Base-by-base conservation (phyloP, 164 flowering plant genomes). In the Echeveria elegans region DNA sequence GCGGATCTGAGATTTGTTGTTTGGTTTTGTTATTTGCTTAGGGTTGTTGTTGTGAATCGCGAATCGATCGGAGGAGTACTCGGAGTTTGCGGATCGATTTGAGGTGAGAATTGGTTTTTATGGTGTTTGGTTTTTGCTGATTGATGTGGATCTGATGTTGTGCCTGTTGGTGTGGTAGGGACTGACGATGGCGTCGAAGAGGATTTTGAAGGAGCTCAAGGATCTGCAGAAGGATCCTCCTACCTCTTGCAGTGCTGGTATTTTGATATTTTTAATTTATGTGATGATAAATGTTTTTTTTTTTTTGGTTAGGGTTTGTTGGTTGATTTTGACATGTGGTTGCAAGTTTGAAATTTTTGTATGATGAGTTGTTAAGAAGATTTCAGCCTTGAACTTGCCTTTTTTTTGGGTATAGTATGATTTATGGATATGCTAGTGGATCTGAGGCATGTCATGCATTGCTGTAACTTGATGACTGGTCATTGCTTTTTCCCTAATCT, bases 141-240 rank as follows among this genome's bases (percentile, higher is more conserved):
- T 8, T 40, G 11, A 5, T 47, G 52, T 18, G 21, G 21, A 47
- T 47, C 21, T 50, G 56, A n/a, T 50, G 2, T 1, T 50, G 15
- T 50, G 24, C 26, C 21, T 50, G 52, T 50, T n/a, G 7, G 5
- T 7, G 45, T 40, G 10, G 10, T 40, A 5, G 15, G 56, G 26
- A 11, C 11, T 50, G 24, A 50, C 26, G 56, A 50, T 50, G 56
- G 56, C 56, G 56, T 50, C 56, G 11, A 50, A 50, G 56, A 50
- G 56, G 26, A 50, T 45, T 15, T 18, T 45, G 50, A 45, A 45
- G n/a, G 50, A 45, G 50, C 50, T 45, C 50, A 45, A 45, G 50
- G 50, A 45, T 45, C 50, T 45, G 50, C 50, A 45, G 50, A 45
- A 45, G 50, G 50, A 45, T 45, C 50, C 50, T 14, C 50, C 50